phyloP scores from a whole-genome alignment of 2,329 filamentous ascomycete species.

The Colletotrichum sp. region DNA sequence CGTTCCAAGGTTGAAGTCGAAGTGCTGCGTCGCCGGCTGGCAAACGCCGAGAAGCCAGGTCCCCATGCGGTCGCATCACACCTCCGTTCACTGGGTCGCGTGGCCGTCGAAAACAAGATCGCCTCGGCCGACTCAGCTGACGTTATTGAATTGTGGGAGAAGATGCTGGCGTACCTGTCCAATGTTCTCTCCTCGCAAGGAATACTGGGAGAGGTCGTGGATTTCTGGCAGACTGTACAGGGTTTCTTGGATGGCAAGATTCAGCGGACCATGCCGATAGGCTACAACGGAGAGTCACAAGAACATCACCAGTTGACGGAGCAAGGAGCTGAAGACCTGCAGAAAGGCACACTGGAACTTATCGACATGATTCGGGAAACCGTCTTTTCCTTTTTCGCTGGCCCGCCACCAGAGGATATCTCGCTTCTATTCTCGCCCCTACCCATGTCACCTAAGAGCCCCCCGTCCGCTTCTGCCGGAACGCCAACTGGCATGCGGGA shows the following conservation, averaged over 20 bases:
- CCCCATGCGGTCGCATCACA: conserved; percentile 75
- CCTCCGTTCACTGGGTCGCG: conserved; percentile 74
- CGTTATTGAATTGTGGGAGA: conserved; percentile 92
- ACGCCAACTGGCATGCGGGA: conserved; percentile 65
- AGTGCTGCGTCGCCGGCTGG: conserved; percentile 81
- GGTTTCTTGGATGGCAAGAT: conserved; percentile 88
- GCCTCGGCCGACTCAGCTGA: conserved; percentile 78
- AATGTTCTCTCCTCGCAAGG: conserved; percentile 79
- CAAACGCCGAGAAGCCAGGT: conserved; percentile 73
- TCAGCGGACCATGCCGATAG: conserved; percentile 78
- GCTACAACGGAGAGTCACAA: conserved; percentile 81
- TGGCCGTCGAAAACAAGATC: conserved; percentile 64
- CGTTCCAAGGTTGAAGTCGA: conserved; percentile 93
- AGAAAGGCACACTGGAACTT: conserved; percentile 81
- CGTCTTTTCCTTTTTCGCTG: conserved; percentile 81
- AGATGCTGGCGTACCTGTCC: conserved; percentile 76
- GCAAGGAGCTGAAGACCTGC: conserved; percentile 73
- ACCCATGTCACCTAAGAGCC: conserved; percentile 72
- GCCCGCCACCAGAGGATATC: conserved; percentile 88
- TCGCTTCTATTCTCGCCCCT: conserved; percentile 85
- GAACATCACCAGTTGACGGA: conserved; percentile 81
- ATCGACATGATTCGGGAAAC: conserved; percentile 82
- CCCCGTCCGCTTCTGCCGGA: conserved; percentile 54
- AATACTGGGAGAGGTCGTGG: conserved; percentile 85
- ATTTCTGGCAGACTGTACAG: conserved; percentile 92